Conservation (phyloP, 2,329 filamentous ascomycete genomes). For the Diaporthe citriasiana region DNA sequence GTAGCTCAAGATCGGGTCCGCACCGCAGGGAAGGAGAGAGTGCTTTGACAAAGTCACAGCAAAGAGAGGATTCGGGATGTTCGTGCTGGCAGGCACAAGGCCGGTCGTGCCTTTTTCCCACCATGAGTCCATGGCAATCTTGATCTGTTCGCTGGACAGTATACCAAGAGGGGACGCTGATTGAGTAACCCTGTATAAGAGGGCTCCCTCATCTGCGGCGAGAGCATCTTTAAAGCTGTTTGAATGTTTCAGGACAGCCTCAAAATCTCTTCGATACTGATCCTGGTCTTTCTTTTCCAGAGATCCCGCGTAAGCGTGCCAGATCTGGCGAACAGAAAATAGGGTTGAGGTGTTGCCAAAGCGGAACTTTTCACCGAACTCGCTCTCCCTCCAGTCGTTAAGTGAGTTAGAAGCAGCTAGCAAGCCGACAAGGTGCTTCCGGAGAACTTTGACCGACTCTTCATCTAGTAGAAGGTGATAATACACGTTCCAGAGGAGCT, state of each 20-base stretch:
- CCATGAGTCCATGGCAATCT: slow-evolving; percentile 13
- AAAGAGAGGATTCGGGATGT: slow-evolving; percentile 61
- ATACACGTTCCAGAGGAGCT: slow-evolving; percentile 67
- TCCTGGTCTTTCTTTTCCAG: slow-evolving; percentile 41
- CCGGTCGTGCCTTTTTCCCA: slow-evolving; percentile 35
- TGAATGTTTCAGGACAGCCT: slow-evolving; percentile 33
- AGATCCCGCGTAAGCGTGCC: slow-evolving; percentile 52
- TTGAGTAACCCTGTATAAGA: not conserved
- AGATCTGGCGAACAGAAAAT: slow-evolving; percentile 55
- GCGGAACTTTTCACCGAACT: slow-evolving; percentile 55
- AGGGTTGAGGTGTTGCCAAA: slow-evolving; percentile 48
- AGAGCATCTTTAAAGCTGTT: not conserved
- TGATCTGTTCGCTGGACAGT: not conserved
- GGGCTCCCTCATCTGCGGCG: not conserved
- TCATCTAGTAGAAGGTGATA: slow-evolving; percentile 65
- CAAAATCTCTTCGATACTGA: slow-evolving; percentile 44
- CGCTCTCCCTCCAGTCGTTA: slow-evolving; percentile 58
- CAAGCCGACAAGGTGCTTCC: slow-evolving; percentile 60
- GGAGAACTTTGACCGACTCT: slow-evolving; percentile 54
- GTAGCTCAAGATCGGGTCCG: slow-evolving; percentile 68
- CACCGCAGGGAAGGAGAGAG: slow-evolving; percentile 61
- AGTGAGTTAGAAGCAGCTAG: slow-evolving; percentile 54
- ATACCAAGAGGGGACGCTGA: slow-evolving; percentile 31
- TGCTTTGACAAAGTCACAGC: slow-evolving; percentile 52
- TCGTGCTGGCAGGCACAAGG: slow-evolving; percentile 13